Conservation (phyloP, 345 rosid genomes). For the Turnera subulata region DNA sequence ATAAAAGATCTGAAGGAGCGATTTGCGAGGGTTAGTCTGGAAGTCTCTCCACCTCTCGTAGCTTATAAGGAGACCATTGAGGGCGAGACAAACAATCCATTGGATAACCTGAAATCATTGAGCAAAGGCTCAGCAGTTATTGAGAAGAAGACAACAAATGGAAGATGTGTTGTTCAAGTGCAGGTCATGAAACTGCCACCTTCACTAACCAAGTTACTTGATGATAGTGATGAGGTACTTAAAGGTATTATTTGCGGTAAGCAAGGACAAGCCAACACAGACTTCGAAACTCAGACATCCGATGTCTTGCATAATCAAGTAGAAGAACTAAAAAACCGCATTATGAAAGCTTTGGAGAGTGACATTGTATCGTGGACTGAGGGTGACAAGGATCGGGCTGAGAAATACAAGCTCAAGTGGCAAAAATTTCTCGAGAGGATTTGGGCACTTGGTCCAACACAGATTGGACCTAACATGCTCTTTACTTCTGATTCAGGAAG, state of each 20-base stretch:
- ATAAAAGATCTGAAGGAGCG: conserved; percentile 84
- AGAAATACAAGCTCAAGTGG: conserved; percentile 68
- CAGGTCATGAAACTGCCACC: conserved; percentile 80
- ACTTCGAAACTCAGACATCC: conserved; percentile 40
- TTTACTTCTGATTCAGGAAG: conserved; percentile 60
- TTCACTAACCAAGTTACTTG: conserved; percentile 67
- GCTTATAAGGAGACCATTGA: conserved; percentile 86
- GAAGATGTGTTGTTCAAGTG: conserved; percentile 68
- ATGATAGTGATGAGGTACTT: conserved; percentile 70
- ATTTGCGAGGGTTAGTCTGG: conserved; percentile 79
- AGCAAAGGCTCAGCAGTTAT: conserved; percentile 50
- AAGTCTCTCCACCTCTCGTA: conserved; percentile 89
- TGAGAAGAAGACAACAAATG: conserved; percentile 75
- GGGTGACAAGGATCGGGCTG: conserved; percentile 52
- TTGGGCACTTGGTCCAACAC: conserved; percentile 95
- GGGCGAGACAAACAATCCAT: conserved; percentile 51
- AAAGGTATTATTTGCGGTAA: conserved; percentile 65
- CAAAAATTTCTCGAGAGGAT: conserved; percentile 59
- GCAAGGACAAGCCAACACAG: conserved; percentile 41
- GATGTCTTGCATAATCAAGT: conserved; percentile 40
- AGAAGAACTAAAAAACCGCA: conserved; percentile 45
- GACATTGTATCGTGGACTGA: conserved; percentile 41
- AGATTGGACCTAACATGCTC: conserved; percentile 85
- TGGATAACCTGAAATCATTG: conserved; percentile 58
- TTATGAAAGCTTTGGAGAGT: conserved; percentile 51